A percentile compares a stretch with the other conserved stretches of the same genome.
Evolutionary conservation across 345 rosid genomes (phyloP).

Genomic region (Corymbia maculata): DNA sequence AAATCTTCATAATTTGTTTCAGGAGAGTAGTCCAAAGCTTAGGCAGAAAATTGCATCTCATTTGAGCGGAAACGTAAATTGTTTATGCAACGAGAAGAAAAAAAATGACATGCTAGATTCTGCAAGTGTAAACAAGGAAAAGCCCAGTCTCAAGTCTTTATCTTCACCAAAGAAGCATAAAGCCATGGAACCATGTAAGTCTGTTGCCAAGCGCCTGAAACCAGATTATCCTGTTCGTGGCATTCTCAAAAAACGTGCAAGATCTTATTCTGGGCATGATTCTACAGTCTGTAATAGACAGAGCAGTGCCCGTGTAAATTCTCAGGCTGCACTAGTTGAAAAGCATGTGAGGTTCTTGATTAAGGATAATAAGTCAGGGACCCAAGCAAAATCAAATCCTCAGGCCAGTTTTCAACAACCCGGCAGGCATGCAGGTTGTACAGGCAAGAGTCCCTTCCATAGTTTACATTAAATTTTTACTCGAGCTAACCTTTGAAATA

Average conservation of each 20-base stretch:
- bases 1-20: neutral
- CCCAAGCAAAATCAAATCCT: neutral
- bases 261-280: constrained; percentile 10
- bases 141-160: constrained; percentile 3
- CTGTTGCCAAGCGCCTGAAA: constrained; percentile 9
- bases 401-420: neutral
- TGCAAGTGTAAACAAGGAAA: constrained; percentile 2
- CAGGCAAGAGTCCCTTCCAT: constrained; percentile 1
- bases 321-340: constrained; percentile 6
- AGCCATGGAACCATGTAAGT: neutral
- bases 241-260: constrained; percentile 30
- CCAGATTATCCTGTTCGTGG: constrained; percentile 16
- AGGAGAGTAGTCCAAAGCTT: constrained; percentile 15
- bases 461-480: neutral
- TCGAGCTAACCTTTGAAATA: neutral
- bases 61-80: constrained; percentile 3
- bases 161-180: constrained; percentile 13
- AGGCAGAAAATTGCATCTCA: constrained; percentile 14
- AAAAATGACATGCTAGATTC: constrained; percentile 2
- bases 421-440: neutral
- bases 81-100: constrained; percentile 6
- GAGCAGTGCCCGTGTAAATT: constrained; percentile 4
- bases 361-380: constrained; percentile 7
- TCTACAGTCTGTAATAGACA: constrained; percentile 1
- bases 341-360: constrained; percentile 37